A percentile compares a stretch with the other conserved stretches of the same genome.
Conservation (phyloP, 306 rosid species). For the Parietaria judaica region DNA sequence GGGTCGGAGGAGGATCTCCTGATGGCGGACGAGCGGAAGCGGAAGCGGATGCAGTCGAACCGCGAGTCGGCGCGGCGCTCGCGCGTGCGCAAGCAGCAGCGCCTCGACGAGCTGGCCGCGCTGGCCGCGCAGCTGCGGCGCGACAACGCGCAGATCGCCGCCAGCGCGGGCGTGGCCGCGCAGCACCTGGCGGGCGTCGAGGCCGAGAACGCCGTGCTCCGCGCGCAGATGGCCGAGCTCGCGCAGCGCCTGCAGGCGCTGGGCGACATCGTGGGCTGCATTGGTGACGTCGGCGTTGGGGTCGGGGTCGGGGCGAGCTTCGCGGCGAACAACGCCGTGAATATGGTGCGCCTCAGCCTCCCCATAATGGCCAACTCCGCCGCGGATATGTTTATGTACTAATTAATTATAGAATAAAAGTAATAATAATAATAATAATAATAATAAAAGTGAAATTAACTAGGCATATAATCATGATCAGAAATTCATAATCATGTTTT, state of each 20-base stretch:
- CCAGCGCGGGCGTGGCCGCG: conserved; percentile 34
- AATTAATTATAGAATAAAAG: not conserved
- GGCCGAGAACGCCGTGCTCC: conserved; percentile 51
- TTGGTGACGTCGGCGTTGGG: conserved; percentile 21
- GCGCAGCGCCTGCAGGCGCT: conserved; percentile 61
- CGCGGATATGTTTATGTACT: conserved; percentile 50
- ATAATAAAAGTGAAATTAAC: no score
- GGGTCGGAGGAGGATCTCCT: conserved; percentile 56
- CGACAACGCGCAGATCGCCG: conserved; percentile 40
- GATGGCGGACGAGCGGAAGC: conserved; percentile 52
- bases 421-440: no score
- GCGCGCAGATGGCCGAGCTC: conserved; percentile 63
- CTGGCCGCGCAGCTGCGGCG: conserved; percentile 30
- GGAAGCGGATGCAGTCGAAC: conserved; percentile 75
- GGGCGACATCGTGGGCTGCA: conserved; percentile 38
- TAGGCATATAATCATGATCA: not conserved
- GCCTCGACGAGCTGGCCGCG: conserved; percentile 49
- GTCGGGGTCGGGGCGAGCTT: conserved; percentile 22
- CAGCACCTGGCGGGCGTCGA: conserved; percentile 44
- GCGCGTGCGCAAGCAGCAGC: conserved; percentile 66
- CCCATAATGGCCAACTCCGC: conserved; percentile 51
- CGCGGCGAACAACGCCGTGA: conserved; percentile 31
- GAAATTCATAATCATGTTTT: not conserved
- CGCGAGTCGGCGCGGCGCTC: conserved; percentile 85
- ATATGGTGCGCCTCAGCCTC: conserved; percentile 41